Evolutionary conservation across 108 stramenopile genomes (phyloP), one percentile per base, ranked within the genome.

Genomic region (Cylindrotheca closterium): DNA sequence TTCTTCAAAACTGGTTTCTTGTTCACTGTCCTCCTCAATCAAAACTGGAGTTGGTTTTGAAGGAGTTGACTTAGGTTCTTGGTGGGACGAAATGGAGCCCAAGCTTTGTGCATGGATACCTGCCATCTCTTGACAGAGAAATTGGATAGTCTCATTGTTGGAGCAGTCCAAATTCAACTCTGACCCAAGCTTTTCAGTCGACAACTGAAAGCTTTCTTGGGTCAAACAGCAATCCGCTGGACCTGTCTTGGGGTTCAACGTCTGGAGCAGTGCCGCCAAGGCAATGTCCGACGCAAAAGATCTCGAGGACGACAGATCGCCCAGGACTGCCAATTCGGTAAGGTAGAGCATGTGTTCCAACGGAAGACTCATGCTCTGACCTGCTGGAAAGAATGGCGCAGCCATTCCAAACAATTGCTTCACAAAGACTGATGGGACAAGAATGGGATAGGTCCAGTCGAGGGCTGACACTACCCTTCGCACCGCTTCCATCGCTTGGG

Each of bases 271-370:
- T 18, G 78, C 65, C 1, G 66, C 78, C 27, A 74, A 57, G 5
- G 78, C 78, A 55, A 79, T 47, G 27, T 73, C 62, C 18, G 72
- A 73, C 3, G 72, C n/a, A 21, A 56, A 18, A 15, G 56, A 25
- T 8, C 30, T 22, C 12, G 55, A 60, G 49, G 77, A 68, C 45
- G 51, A 64, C 26, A 28, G 23, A 53, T 81, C 80, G 47, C 64
- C 70, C 37, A 42, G 15, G 23, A 73, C 65, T n/a, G 75, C 66
- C 7, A 77, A n/a, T 48, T 81, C 80, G 18, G 68, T 48, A 12
- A 76, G 32, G 51, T 68, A 81, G 3, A 19, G 54, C 17, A 71
- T 73, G 26, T 46, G 51, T 12, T 81, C 80, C 12, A 51, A 18
- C 21, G 76, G 42, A 8, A 33, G 24, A 7, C n/a, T 4, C 0